phyloP scores from a whole-genome alignment of 306 rosid species.

The Rubus idaeus region DNA sequence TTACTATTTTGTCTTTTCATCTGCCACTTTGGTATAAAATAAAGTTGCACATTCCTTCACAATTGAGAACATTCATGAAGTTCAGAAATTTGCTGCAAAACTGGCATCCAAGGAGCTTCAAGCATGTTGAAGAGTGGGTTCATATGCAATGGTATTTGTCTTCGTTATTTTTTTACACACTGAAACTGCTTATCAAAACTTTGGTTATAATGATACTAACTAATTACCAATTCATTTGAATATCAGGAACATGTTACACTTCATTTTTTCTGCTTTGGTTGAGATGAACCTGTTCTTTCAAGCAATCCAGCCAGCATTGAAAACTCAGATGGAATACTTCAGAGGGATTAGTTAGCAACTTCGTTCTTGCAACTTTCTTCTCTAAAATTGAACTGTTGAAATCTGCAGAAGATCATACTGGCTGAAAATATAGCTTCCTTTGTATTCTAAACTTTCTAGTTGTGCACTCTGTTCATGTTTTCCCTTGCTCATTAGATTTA shows the following conservation, averaged over 20 bases:
- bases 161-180: not conserved
- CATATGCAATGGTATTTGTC: not conserved
- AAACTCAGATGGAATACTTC: not conserved
- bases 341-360: not conserved
- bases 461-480: not conserved
- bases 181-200: constrained; percentile 12
- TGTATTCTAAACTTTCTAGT: not conserved
- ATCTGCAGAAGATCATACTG: not conserved
- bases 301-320: not conserved
- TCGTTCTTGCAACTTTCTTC: not conserved
- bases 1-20: constrained; percentile 16
- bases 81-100: constrained; percentile 68
- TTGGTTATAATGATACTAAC: not conserved
- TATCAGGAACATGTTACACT: not conserved
- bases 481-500: not conserved
- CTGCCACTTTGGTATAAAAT: constrained; percentile 4
- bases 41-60: constrained; percentile 46
- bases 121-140: constrained; percentile 34
- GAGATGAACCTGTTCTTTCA: not conserved
- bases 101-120: constrained; percentile 58
- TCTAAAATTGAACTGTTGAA: not conserved
- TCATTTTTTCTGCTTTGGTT: not conserved
- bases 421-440: not conserved
- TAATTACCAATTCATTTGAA: not conserved
- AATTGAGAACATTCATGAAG: constrained; percentile 52